Base-by-base conservation (phyloP, 2,329 filamentous ascomycete species). In the Colletotrichum graminicola region DNA sequence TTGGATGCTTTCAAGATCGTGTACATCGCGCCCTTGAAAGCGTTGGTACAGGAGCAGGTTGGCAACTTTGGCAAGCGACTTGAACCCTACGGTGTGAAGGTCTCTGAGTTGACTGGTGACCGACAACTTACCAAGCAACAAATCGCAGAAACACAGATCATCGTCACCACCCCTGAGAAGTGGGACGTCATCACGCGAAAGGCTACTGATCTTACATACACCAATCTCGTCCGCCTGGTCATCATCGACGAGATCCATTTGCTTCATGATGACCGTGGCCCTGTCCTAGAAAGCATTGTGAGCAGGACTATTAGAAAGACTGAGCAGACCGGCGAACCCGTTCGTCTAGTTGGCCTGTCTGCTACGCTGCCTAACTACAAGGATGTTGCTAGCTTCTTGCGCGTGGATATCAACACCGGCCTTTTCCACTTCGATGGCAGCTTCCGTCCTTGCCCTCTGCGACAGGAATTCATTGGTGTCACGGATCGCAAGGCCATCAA, bases 181-280 rank as follows among this genome's bases (percentile, higher is more conserved):
- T 99, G 94, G 93, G 96, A 99, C 82, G 95, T 99, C 75, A 98
- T 99, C 76, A 99, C 97, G 7, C 91, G 97, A 82, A 99, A 99
- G 82, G 95, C 95, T 8, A 98, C 95, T 1, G 97, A 99, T 79
- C 90, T 96, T 66, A 97, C 94, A 76, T 99, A 99, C 82, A 99
- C 95, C 21, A 97, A 97, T 77, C 89, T 99, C n/a, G 96, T 99
- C 34, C 92, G 95, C 49, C 88, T 99, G 14, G 92, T 99, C 69
- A 95, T 98, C 79, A 98, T 99, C 73, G 96, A 99, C 77, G 96
- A 99, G 82, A 98, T 99, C 75, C 96, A 99, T 86, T 85, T 99
- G 78, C 89, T 99, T 61, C 96, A 99, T 81, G 97, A 99, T 79
- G 96, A 99, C 75, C 93, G 96, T 87, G 96, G 96, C 41, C 96